Base-by-base conservation (phyloP, 1,284 basidiomycete genomes). In the Somion occarium region DNA sequence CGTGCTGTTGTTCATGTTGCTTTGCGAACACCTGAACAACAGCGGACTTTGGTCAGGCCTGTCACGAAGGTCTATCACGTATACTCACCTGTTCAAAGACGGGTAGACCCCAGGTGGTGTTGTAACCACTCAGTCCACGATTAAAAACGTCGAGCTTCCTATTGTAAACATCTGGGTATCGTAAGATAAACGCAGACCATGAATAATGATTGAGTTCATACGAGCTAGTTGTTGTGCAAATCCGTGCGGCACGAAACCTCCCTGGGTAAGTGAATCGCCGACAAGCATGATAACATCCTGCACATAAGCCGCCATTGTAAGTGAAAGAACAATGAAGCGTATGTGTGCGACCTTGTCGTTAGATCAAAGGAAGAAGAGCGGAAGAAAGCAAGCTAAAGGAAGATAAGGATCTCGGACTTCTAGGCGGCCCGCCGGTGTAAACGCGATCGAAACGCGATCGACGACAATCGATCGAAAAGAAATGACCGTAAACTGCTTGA, bases 61-160 rank as follows among this genome's bases (percentile, higher is more conserved):
- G 19, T 15, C 43, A 15, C 12, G 34, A n/a, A n/a, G n/a, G n/a
- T n/a, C n/a, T n/a, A n/a, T n/a, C n/a, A n/a, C n/a, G n/a, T n/a
- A 9, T 23, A 2, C 72, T 59, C 49, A 88, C 87, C 75, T 87
- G 82, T 61, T 89, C 78, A 55, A 93, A 80, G 26, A 91, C 77
- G 0, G 88, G 86, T 22, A 92, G 71, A 2, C 77, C 85, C 91
- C 91, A 93, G 38, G 86, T 82, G 0, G 88, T 86, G 62, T 89
- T 93, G 67, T 93, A 95, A 2, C 92, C 91, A 53, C 79, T 75
- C 9, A 82, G 68, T 4, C 92, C 92, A 38, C 92, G 81, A 65
- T 93, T 93, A 48, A 94, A 59, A 12, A 95, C 81, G 61, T 95
- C 92, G 25, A 92, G 69, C 63, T 85, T 88, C 51, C 92, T 76